Conservation (phyloP, 768 basidiomycete genomes). For the Porphyrellus cyaneotinctus region DNA sequence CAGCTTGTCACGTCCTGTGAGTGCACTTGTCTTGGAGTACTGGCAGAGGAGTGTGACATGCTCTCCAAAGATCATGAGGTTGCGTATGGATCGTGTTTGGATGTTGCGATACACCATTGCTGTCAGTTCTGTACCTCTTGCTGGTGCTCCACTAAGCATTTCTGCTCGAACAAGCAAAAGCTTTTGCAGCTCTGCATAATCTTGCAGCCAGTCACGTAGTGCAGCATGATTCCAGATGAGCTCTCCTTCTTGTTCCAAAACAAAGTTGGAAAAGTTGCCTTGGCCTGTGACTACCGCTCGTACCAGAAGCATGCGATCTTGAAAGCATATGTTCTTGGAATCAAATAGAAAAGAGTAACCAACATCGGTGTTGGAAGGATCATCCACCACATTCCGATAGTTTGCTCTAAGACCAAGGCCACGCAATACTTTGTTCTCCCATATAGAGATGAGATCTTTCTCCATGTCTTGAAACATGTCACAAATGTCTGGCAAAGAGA, state of each 20-base stretch:
- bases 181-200: conserved; percentile 9
- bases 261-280: not conserved
- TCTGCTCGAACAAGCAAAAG: not conserved
- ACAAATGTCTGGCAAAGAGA: not conserved
- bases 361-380: conserved; percentile 5
- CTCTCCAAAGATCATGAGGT: not conserved
- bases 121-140: conserved; percentile 5
- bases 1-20: not conserved
- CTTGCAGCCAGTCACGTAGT: not conserved
- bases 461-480: not conserved
- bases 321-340: not conserved
- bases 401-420: conserved; percentile 1
- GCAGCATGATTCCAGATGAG: not conserved
- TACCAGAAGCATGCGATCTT: not conserved
- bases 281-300: fast-evolving
- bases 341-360: conserved; percentile 7
- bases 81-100: not conserved
- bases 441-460: not conserved
- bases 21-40: not conserved
- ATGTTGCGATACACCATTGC: not conserved
- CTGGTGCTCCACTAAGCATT: conserved; percentile 15
- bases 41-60: not conserved
- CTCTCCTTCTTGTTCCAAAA: fast-evolving
- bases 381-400: conserved; percentile 18
- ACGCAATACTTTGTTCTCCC: conserved; percentile 18